Conservation (phyloP, 78 protist species). For the Creolimax fragrantissima region DNA sequence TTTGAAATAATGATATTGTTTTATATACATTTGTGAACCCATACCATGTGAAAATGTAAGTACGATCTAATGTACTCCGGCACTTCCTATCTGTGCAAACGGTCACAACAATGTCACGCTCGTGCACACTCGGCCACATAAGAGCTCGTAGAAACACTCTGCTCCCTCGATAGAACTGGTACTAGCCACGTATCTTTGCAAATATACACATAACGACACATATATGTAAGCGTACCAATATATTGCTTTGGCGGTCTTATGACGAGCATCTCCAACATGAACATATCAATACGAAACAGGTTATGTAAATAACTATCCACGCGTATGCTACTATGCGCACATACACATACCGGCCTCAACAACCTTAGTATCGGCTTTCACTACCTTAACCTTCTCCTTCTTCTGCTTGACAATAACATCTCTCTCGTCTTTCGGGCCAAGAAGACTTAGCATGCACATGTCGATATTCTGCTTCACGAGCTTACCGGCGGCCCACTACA, state of each 20-base stretch:
- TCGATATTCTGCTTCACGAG: not conserved
- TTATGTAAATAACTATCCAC: too few species aligned
- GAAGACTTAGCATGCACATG: not conserved
- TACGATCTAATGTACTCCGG: not conserved
- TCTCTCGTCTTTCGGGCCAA: not conserved
- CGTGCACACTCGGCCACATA: not conserved
- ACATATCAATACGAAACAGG: too few species aligned
- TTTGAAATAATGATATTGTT: not conserved
- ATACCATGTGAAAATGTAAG: not conserved
- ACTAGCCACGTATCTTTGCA: too few species aligned
- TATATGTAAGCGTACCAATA: too few species aligned
- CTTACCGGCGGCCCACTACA: not conserved
- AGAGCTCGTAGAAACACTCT: not conserved
- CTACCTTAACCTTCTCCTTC: not conserved
- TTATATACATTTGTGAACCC: not conserved
- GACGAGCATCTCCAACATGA: too few species aligned
- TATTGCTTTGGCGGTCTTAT: too few species aligned
- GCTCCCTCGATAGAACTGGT: too few species aligned
- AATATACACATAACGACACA: too few species aligned
- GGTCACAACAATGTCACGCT: not conserved
- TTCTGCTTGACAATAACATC: not conserved
- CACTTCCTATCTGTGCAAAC: not conserved
- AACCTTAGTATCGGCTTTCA: not conserved
- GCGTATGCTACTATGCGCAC: too few species aligned
- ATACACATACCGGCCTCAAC: not conserved